These are phyloP conservation scores for Plantago elongata DNA, from an alignment of 257 asterid species.

Conservation along the genomic window DNA sequence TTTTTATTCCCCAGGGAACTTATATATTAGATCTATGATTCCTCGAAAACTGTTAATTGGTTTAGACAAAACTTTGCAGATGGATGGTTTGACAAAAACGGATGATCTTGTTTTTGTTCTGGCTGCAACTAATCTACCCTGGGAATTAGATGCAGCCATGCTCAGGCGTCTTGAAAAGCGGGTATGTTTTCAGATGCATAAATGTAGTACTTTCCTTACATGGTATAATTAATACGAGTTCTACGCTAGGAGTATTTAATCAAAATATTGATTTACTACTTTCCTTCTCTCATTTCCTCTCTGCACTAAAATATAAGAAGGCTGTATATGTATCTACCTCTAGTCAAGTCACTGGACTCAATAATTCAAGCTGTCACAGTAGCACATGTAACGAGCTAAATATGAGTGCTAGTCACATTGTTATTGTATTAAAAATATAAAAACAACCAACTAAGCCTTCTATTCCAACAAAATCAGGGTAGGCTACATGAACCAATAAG, in stretches of 20 bases:
- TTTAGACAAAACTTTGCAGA: slow-evolving; percentile 59
- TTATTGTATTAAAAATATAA: too few relatives aligned
- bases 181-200: slow-evolving; percentile 41
- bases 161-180: slow-evolving; percentile 98
- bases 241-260: neutral
- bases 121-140: slow-evolving; percentile 98
- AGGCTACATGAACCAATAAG: too few relatives aligned
- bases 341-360: neutral
- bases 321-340: neutral
- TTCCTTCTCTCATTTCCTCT: neutral
- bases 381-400: too few relatives aligned
- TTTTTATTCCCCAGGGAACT: slow-evolving; percentile 1
- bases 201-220: neutral
- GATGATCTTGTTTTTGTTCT: slow-evolving; percentile 95
- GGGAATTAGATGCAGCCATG: slow-evolving; percentile 99
- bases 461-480: too few relatives aligned
- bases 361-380: too few relatives aligned
- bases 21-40: slow-evolving; percentile 11
- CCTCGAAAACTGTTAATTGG: slow-evolving; percentile 17
- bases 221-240: neutral
- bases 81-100: slow-evolving; percentile 90
- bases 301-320: neutral
- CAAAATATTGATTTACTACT: neutral
- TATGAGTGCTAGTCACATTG: too few relatives aligned
- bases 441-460: too few relatives aligned